Evolutionary conservation across 2,329 filamentous ascomycete genomes (phyloP), one percentile per base, ranked within the genome.

Genomic region (Neofusicoccum cordaticola): DNA sequence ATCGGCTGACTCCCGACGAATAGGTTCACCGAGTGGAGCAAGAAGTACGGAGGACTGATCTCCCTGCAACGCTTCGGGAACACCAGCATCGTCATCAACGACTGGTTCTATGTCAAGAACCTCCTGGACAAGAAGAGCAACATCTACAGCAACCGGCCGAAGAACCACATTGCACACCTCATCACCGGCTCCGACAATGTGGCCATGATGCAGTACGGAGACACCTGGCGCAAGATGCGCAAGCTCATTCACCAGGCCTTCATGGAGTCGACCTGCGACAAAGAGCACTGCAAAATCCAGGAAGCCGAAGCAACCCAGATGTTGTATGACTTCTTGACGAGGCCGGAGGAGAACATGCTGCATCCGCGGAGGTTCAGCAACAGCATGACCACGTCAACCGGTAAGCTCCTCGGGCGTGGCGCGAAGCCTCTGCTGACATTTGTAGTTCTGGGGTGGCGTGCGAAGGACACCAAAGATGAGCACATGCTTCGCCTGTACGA

Each of bases 221-320:
- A 75, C 15, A 72, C 70, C 12, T 84, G 82, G 82, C 72, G 79
- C 4, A 72, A 67, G 4, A 75, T 78, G n/a, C 74, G 83, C 17
- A 80, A 78, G 64, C 67, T 81, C 4, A 70, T 82, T 5, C 78
- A 83, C 64, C 76, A 80, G 56, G 71, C 77, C 63, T 75, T 82
- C 48, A 81, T 75, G 68, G 81, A 82, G 67, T 15, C 45, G 13
- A 19, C 35, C 17, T 51, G 58, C 13, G 63, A 61, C 17, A 47
- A 65, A 3, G 35, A 62, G 11, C 52, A 61, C 34, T 22, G 72
- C 6, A 66, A 70, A 0, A 60, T 83, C 0, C 73, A 79, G 50
- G 73, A 84, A 61, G 82, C 82, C 0, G 83, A 85, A 68, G 77
- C 77, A 0, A 70, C 71, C 1, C 81, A 84, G 69, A 78, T 84